Evolutionary conservation across 805 yeast species (phyloP), one percentile per base, ranked within the genome.

Genomic region (Pichia ethanolica): DNA sequence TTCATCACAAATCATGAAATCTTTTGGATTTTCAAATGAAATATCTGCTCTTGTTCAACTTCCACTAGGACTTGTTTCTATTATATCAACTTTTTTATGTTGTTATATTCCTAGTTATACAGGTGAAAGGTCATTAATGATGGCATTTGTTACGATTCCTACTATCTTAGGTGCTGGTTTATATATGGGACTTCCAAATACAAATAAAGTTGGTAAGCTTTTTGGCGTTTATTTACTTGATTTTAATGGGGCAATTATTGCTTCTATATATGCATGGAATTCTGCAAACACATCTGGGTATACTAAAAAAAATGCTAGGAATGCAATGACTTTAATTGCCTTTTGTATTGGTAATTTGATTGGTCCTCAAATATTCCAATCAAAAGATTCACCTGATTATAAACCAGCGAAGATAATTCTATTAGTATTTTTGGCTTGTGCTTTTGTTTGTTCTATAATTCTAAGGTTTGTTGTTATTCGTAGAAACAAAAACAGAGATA

Each of bases 351-450:
- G 77, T 30, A 77, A 77, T 52, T 68, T 77, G 26, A 71, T 77
- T 30, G 73, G 78, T 8, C 81, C 83, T 5, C 82, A 77, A 58
- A 53, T 77, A 25, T 78, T 81, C 77, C 68, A 71, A 55, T 64
- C 58, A 7, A 59, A 56, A 13, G 74, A 73, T 53, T 68, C 72
- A 7, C 82, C 83, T 42, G 62, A 72, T 48, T 74, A 69, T 55
- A 51, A 60, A n/a, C 68, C 72, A 2, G 74, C 77, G 7, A 71
- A 81, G 81, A 62, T 72, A 46, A 75, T 43, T 5, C n/a, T 43
- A 28, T 20, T 6, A 25, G 37, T 44, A 9, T 38, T 44, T 9
- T 30, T 44, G 28, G 30, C 36, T 11, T 25, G 28, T 14, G 42
- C 35, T 13, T 36, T 36, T 33, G 26, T 44, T 28, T 20, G 37